These are phyloP conservation scores for Zasmidium angulare DNA, from an alignment of 2,329 filamentous ascomycete genomes.

Conservation along the genomic window DNA sequence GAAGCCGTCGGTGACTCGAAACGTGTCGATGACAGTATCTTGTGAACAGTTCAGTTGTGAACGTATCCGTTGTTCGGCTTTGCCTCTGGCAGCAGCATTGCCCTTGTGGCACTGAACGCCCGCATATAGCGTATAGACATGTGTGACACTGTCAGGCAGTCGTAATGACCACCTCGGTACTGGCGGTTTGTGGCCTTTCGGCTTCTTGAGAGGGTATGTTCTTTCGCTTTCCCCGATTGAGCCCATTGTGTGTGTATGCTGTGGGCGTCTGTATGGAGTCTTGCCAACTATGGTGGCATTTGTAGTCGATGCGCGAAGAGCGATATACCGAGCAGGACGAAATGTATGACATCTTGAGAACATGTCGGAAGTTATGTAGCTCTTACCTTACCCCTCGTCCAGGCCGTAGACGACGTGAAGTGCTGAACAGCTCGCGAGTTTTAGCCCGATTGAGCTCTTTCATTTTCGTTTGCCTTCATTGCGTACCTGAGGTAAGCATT, in stretches of 20 bases:
- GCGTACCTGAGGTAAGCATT: neutral
- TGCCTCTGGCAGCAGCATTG: constrained; percentile 6
- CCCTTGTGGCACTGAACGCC: constrained; percentile 32
- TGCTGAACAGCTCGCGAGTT: neutral
- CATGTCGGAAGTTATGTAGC: neutral
- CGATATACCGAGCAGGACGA: neutral
- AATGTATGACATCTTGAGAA: neutral
- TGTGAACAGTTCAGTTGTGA: constrained; percentile 20
- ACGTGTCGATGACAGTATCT: constrained; percentile 27
- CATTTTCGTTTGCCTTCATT: neutral
- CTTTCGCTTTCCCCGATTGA: constrained; percentile 18
- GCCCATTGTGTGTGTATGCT: constrained; percentile 11
- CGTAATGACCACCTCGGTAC: constrained; percentile 35
- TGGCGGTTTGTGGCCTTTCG: constrained; percentile 34
- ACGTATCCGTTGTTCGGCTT: constrained; percentile 22
- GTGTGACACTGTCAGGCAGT: constrained; percentile 24
- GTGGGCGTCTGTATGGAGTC: neutral
- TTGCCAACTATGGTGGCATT: neutral
- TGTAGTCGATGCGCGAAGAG: neutral
- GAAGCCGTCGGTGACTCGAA: constrained; percentile 33
- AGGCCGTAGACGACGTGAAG: neutral
- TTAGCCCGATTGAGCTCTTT: neutral
- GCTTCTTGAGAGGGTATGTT: constrained; percentile 34
- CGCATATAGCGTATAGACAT: constrained; percentile 35
- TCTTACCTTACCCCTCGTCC: neutral